Percentiles rank a stretch among this genome's conserved stretches.
Conservation (phyloP, 1,284 basidiomycete genomes). For the Ganoderma multipileum region DNA sequence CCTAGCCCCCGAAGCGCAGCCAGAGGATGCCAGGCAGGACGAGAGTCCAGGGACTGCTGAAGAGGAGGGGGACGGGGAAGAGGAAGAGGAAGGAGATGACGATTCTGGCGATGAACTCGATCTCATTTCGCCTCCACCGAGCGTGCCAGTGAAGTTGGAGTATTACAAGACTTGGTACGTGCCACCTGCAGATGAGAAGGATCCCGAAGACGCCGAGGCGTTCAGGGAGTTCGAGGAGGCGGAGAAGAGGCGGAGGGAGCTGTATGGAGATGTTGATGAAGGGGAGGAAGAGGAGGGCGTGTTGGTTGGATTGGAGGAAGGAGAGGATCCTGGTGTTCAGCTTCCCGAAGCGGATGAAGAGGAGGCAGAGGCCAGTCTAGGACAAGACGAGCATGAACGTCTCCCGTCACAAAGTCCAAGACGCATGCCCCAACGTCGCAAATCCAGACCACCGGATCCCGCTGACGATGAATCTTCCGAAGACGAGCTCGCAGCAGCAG, state of each 20-base stretch:
- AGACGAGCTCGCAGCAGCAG: conserved; percentile 53
- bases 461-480: conserved; percentile 45
- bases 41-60: conserved; percentile 47
- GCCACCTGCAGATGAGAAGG: conserved; percentile 51
- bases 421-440: conserved; percentile 15
- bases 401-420: background rate
- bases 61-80: conserved; percentile 40
- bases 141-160: conserved; percentile 13
- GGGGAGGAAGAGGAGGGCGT: conserved; percentile 30
- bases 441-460: conserved; percentile 12
- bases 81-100: conserved; percentile 32
- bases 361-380: background rate
- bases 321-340: conserved; percentile 56
- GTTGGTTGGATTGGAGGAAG: conserved; percentile 56
- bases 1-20: conserved; percentile 35
- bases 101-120: conserved; percentile 30
- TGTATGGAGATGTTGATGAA: conserved; percentile 52
- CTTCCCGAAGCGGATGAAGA: conserved; percentile 36
- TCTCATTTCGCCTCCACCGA: conserved; percentile 13
- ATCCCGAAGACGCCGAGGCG: conserved; percentile 63
- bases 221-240: conserved; percentile 70
- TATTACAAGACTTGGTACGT: conserved; percentile 40
- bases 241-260: conserved; percentile 56
- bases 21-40: conserved; percentile 44
- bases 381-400: background rate